phyloP scores from a whole-genome alignment of 164 flowering plant species.

The Santalum album region DNA sequence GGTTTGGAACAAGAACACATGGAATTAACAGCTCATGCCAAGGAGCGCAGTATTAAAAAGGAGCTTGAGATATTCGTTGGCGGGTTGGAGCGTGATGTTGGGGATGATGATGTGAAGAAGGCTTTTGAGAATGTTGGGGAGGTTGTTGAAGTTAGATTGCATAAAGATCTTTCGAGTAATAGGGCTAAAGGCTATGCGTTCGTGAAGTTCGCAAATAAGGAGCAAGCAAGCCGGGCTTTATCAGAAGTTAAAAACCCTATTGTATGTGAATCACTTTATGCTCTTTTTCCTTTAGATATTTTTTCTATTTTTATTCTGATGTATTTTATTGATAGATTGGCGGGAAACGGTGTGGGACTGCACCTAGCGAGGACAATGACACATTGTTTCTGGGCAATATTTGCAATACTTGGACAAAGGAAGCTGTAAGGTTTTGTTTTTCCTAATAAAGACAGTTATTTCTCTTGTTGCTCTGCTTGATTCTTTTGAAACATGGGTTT shows the following conservation, averaged over 20 bases:
- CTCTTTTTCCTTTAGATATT: neutral
- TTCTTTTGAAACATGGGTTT: constrained; percentile 7
- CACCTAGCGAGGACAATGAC: constrained; percentile 73
- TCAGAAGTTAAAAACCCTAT: constrained; percentile 62
- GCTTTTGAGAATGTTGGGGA: constrained; percentile 65
- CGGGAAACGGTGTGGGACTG: constrained; percentile 67
- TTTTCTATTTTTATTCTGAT: neutral
- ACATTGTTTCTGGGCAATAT: constrained; percentile 71
- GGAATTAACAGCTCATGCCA: constrained; percentile 40
- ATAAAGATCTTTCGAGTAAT: constrained; percentile 37
- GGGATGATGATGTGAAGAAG: constrained; percentile 60
- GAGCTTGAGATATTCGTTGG: constrained; percentile 73
- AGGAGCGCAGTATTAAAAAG: constrained; percentile 50
- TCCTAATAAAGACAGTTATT: neutral
- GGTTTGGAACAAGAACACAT: constrained; percentile 38
- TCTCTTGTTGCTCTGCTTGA: constrained; percentile 1
- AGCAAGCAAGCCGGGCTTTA: constrained; percentile 53
- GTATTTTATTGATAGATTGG: constrained; percentile 35
- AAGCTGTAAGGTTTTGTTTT: constrained; percentile 51
- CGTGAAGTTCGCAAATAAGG: constrained; percentile 60
- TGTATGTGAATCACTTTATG: constrained; percentile 25
- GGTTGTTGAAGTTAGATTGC: constrained; percentile 58
- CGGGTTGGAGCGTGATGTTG: constrained; percentile 58
- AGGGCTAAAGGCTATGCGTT: constrained; percentile 80
- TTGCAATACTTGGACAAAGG: constrained; percentile 85